Evolutionary conservation across 345 rosid species (phyloP).

Genomic region (Moricandia moricandioides): DNA sequence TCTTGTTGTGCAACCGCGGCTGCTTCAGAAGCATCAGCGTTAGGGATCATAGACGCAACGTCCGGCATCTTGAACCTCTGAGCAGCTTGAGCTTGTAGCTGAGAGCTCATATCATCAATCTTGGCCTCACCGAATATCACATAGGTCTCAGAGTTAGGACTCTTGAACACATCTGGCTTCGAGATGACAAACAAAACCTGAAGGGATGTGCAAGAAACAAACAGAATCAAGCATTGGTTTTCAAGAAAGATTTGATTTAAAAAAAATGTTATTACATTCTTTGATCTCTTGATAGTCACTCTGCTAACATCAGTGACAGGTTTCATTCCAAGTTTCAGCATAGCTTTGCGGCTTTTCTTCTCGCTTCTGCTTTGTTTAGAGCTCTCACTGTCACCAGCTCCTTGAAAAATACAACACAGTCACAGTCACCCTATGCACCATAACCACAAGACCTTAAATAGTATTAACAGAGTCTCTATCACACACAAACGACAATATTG

Average conservation of each 20-base stretch:
- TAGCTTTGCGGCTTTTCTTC: constrained; percentile 84
- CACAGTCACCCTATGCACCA: background rate
- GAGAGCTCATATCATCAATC: constrained; percentile 62
- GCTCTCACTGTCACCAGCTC: constrained; percentile 63
- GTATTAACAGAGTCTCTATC: background rate
- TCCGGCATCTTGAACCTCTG: constrained; percentile 91
- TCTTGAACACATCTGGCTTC: constrained; percentile 88
- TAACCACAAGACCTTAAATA: background rate
- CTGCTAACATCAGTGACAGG: constrained; percentile 77
- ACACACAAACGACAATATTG: background rate
- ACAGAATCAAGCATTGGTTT: background rate
- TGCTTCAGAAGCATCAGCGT: constrained; percentile 50
- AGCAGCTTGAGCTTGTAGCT: constrained; percentile 89
- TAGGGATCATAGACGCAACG: constrained; percentile 62
- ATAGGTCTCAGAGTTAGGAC: constrained; percentile 80
- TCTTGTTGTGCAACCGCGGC: constrained; percentile 47
- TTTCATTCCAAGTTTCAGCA: constrained; percentile 85
- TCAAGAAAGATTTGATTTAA: background rate
- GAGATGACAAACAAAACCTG: constrained; percentile 83
- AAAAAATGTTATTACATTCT: constrained; percentile 45
- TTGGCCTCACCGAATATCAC: constrained; percentile 86
- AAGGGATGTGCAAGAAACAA: constrained; percentile 3
- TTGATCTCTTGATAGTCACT: constrained; percentile 83
- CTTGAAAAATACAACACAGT: background rate
- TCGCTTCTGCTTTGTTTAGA: constrained; percentile 89